These are phyloP conservation scores for Puccinia horiana DNA, from an alignment of 1,284 basidiomycete species.

Conservation along the genomic window DNA sequence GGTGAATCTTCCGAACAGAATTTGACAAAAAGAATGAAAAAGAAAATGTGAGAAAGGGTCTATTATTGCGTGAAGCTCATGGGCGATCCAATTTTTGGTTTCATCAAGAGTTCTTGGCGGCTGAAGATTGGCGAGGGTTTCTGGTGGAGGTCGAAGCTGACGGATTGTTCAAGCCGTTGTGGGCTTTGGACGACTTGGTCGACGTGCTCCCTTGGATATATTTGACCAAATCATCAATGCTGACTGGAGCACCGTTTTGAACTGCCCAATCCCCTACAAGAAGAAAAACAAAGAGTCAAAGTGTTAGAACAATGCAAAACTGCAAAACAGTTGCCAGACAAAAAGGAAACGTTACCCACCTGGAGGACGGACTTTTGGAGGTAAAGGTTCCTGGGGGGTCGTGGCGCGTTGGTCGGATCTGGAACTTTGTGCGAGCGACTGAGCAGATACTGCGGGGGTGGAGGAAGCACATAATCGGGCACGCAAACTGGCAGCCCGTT, in stretches of 20 bases:
- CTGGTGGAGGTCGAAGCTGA: background rate
- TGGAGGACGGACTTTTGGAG: slow-evolving; percentile 24
- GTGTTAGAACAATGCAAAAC: background rate
- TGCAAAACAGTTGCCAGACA: background rate
- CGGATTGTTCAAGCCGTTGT: slow-evolving; percentile 8
- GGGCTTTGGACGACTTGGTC: slow-evolving; percentile 29
- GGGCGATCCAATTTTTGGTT: background rate
- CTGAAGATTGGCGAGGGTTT: background rate
- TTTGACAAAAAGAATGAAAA: background rate
- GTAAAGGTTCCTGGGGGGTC: background rate
- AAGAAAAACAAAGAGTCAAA: background rate
- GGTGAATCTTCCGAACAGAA: background rate
- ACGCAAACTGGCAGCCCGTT: slow-evolving; percentile 40
- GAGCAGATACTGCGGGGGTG: background rate
- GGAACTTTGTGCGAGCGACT: background rate
- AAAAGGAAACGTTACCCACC: slow-evolving; percentile 6
- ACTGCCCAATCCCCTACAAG: background rate
- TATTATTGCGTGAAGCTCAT: background rate
- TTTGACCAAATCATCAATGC: slow-evolving; percentile 47
- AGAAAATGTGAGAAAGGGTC: background rate
- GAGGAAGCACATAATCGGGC: slow-evolving; percentile 36
- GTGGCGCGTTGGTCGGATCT: background rate
- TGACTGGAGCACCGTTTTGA: slow-evolving; percentile 10
- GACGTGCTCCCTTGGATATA: slow-evolving; percentile 40
- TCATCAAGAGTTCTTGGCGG: background rate